phyloP scores from a whole-genome alignment of 1,284 basidiomycete genomes.

The Ganoderma sp. region DNA sequence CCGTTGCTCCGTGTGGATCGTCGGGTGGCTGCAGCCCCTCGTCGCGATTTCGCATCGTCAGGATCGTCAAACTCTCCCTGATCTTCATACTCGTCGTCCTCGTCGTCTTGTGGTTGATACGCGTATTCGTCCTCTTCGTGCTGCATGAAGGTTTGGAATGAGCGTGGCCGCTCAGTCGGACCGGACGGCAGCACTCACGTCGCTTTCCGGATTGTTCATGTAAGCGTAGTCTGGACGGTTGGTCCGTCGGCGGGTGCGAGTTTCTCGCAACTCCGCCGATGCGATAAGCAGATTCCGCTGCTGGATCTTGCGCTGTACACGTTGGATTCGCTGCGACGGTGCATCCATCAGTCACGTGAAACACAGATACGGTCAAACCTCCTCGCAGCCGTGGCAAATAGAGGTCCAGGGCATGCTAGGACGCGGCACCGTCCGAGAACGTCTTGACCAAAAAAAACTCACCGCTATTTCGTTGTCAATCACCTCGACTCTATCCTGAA shows the following conservation, averaged over 20 bases:
- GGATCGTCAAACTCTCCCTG: slow-evolving; percentile 57
- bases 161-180: slow-evolving; percentile 36
- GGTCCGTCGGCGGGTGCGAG: slow-evolving; percentile 72
- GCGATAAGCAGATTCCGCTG: slow-evolving; percentile 67
- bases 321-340: slow-evolving; percentile 64
- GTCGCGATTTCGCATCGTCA: slow-evolving; percentile 46
- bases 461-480: slow-evolving; percentile 75
- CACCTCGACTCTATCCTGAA: slow-evolving; percentile 65
- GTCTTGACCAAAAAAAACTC: slow-evolving; percentile 43
- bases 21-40: slow-evolving; percentile 51
- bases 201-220: slow-evolving; percentile 65
- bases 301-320: slow-evolving; percentile 68
- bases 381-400: slow-evolving; percentile 7
- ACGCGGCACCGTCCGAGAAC: neutral
- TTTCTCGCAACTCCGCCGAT: slow-evolving; percentile 77
- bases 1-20: slow-evolving; percentile 66
- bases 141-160: slow-evolving; percentile 42
- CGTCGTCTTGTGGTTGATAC: slow-evolving; percentile 64
- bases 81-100: slow-evolving; percentile 67
- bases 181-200: slow-evolving; percentile 49
- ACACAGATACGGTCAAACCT: slow-evolving; percentile 17
- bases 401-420: slow-evolving; percentile 6
- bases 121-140: slow-evolving; percentile 63
- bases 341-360: slow-evolving; percentile 35
- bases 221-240: slow-evolving; percentile 81